Evolutionary conservation across 331 rosid species (phyloP), one percentile per base, ranked within the genome.

Genomic region (Saraca asoca): DNA sequence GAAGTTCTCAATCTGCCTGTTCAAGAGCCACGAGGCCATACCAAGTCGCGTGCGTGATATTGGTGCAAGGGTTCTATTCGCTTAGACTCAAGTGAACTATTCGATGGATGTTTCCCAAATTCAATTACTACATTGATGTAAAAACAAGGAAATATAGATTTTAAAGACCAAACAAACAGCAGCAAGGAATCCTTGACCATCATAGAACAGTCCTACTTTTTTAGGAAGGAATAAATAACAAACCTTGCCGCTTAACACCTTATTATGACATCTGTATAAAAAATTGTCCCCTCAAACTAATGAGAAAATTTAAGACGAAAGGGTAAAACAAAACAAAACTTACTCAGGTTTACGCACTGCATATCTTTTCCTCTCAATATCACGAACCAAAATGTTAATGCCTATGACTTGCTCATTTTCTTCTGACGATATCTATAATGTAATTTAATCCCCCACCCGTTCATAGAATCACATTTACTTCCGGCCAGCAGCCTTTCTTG

Each of bases 401-500:
- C 72, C 86, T 79, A 85, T 68, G 72, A 81, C 73, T 79, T 24
- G 64, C 71, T 68, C 71, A 24, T 70, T 78, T 72, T 76, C 59
- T 68, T 24, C 73, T 55, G 50, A 69, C 20, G 68, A 77, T 63
- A 78, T 58, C 79, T 82, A 55, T 29, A 43, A 54, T 73, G 58
- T 72, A 68, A 61, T 31, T 64, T 71, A 78, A 38, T 76, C 69
- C 53, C 48, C 12, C 14, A n/a, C n/a, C n/a, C n/a, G n/a, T n/a
- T 58, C 53, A 11, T 38, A 51, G 48, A 51, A 45, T n/a, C 51
- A 65, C 69, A 71, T 74, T 90, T 79, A 94, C 72, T 69, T 85
- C 57, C 87, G 81, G 55, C 91, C 97, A 39, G 67, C 83, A 3
- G 85, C 83, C 83, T 94, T 94, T 66, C 87, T 84, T 16, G 69